Conservation (phyloP, 257 asterid species). For the Haberlea rhodopensis region DNA sequence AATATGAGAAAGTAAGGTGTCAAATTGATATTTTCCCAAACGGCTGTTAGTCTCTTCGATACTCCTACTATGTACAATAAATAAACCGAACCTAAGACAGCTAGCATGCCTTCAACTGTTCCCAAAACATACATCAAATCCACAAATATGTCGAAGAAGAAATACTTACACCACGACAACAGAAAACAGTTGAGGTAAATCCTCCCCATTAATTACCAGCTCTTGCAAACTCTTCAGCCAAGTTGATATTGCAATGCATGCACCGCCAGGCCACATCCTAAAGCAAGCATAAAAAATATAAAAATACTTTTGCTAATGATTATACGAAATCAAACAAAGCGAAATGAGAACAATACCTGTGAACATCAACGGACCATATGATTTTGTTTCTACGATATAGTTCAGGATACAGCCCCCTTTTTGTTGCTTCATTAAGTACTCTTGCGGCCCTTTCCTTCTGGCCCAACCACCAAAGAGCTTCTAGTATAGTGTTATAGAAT, state of each 20-base stretch:
- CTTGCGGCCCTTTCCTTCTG: slow-evolving; percentile 94
- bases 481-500: slow-evolving; percentile 73
- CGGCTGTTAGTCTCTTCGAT: too few relatives aligned
- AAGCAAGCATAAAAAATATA: slow-evolving; percentile 20
- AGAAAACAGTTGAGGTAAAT: slow-evolving; percentile 75
- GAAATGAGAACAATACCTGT: slow-evolving; percentile 52
- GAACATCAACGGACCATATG: slow-evolving; percentile 89
- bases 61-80: neutral
- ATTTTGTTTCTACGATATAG: slow-evolving; percentile 72
- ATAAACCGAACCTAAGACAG: neutral
- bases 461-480: slow-evolving; percentile 95
- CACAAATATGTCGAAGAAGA: slow-evolving; percentile 18
- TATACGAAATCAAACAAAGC: slow-evolving; percentile 3
- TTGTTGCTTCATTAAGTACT: slow-evolving; percentile 85
- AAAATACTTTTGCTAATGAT: slow-evolving; percentile 2
- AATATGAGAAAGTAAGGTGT: neutral
- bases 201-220: slow-evolving; percentile 49
- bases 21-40: neutral
- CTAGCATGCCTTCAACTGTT: neutral
- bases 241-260: slow-evolving; percentile 76
- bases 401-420: slow-evolving; percentile 84
- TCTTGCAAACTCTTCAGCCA: slow-evolving; percentile 78
- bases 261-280: slow-evolving; percentile 97
- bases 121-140: neutral
- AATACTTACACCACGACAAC: slow-evolving; percentile 80